phyloP scores from a whole-genome alignment of 345 rosid species.

The Excoecaria agallocha region DNA sequence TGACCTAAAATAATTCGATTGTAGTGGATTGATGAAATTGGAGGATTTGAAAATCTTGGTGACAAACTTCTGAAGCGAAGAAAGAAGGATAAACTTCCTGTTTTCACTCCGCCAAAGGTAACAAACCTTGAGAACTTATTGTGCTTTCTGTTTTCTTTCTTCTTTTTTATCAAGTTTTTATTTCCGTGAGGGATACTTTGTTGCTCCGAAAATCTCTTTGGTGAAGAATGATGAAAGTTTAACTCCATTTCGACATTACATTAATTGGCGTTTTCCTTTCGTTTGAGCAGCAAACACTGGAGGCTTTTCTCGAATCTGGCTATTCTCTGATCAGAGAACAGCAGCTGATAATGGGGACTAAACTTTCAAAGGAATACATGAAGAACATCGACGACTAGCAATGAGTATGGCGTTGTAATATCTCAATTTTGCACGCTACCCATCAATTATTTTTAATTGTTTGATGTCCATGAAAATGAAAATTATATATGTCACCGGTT shows the following conservation, averaged over 20 bases:
- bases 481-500: neutral
- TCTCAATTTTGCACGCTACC: neutral
- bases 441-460: neutral
- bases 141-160: conserved; percentile 2
- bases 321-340: conserved; percentile 74
- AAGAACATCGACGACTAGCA: conserved; percentile 63
- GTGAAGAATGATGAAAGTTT: neutral
- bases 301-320: conserved; percentile 87
- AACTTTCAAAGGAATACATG: conserved; percentile 88
- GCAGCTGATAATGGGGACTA: conserved; percentile 65
- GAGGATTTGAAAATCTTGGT: conserved; percentile 72
- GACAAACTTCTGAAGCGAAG: conserved; percentile 55
- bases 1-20: conserved; percentile 15
- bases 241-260: neutral
- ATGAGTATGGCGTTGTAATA: conserved; percentile 13
- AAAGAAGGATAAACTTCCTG: conserved; percentile 58
- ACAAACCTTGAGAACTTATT: neutral
- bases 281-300: conserved; percentile 79
- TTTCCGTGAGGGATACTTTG: too few relatives aligned
- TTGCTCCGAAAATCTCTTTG: neutral
- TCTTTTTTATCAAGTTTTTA: neutral
- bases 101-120: conserved; percentile 79
- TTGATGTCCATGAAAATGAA: neutral
- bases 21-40: conserved; percentile 85
- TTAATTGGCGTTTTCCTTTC: conserved; percentile 1